A percentile compares a stretch with the other conserved stretches of the same genome.
phyloP scores from a whole-genome alignment of 768 basidiomycete species.

The Hygrocybe punicea region DNA sequence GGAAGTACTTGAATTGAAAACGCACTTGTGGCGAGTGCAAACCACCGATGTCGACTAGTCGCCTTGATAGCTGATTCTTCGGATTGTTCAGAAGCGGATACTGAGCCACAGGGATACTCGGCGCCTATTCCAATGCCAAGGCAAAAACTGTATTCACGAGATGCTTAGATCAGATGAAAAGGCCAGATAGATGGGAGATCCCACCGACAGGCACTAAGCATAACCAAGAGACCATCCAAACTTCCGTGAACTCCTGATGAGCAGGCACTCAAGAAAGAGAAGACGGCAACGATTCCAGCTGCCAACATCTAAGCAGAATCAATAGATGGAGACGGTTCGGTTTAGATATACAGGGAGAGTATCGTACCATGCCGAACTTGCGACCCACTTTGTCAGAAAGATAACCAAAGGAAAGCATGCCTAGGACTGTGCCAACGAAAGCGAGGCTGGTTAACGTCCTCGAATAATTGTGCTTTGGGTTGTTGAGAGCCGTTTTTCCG shows the following conservation, averaged over 20 bases:
- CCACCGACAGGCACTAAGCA: conserved; percentile 77
- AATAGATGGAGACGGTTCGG: conserved; percentile 1
- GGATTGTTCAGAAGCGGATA: conserved; percentile 85
- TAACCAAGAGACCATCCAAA: conserved; percentile 63
- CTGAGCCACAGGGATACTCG: conserved; percentile 88
- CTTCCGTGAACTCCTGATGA: conserved; percentile 75
- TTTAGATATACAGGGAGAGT: neutral
- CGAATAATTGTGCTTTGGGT: conserved; percentile 50
- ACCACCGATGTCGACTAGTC: conserved; percentile 80
- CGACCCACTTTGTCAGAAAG: conserved; percentile 83
- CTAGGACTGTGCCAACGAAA: conserved; percentile 85
- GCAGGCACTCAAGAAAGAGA: conserved; percentile 79
- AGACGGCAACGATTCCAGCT: conserved; percentile 78
- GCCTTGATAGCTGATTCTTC: conserved; percentile 78
- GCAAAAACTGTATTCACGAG: conserved; percentile 55
- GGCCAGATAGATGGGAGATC: conserved; percentile 9
- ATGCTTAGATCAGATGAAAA: neutral
- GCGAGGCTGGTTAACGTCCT: conserved; percentile 62
- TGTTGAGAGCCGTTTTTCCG: conserved; percentile 46
- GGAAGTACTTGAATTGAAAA: conserved; percentile 17
- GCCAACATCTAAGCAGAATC: conserved; percentile 62
- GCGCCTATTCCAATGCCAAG: conserved; percentile 87
- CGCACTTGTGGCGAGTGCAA: conserved; percentile 83
- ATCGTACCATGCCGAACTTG: conserved; percentile 82
- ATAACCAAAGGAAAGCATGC: conserved; percentile 62